These are phyloP conservation scores for Paecilomyces fulvus DNA, from an alignment of 2,329 filamentous ascomycete genomes.

Conservation along the genomic window DNA sequence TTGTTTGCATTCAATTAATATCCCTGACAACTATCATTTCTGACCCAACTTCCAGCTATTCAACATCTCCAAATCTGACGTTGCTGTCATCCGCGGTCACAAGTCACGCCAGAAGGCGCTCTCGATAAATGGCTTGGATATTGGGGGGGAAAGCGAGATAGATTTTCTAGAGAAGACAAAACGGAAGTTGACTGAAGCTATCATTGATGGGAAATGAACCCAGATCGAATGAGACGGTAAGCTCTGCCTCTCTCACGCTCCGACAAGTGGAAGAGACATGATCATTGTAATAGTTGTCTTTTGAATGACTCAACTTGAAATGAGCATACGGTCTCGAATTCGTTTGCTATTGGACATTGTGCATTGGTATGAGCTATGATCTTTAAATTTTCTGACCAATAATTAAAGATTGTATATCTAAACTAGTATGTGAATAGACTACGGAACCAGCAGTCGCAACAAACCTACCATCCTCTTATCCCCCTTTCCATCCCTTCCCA, in stretches of 20 bases:
- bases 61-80: conserved; percentile 53
- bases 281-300: background rate
- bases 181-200: conserved; percentile 9
- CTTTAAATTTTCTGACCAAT: background rate
- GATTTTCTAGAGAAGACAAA: conserved; percentile 16
- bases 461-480: too few relatives aligned
- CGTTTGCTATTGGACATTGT: background rate
- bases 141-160: conserved; percentile 25
- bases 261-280: background rate
- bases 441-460: background rate
- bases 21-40: background rate
- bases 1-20: background rate
- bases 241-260: background rate
- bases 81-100: conserved; percentile 54
- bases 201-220: background rate
- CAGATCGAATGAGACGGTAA: background rate
- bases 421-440: background rate
- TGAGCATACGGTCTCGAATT: background rate
- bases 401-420: background rate
- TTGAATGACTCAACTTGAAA: background rate
- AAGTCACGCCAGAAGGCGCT: conserved; percentile 60
- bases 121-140: conserved; percentile 18
- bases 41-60: conserved; percentile 39
- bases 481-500: too few relatives aligned
- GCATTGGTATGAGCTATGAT: background rate